Evolutionary conservation across 345 rosid species (phyloP), one percentile per base, ranked within the genome.

Genomic region (Gossypium bickii): DNA sequence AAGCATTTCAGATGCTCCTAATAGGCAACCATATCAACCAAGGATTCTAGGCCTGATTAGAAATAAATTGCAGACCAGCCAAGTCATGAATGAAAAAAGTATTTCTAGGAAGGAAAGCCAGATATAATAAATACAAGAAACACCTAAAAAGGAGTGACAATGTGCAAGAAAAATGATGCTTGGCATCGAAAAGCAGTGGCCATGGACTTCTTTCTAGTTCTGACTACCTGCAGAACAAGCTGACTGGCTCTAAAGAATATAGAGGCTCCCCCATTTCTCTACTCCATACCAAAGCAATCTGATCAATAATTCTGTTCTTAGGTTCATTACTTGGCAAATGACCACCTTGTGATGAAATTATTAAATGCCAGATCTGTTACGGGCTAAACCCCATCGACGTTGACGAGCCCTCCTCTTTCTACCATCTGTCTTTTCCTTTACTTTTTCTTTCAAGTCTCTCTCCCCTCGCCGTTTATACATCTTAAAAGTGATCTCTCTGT

Each of bases 381-480:
- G 59, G 63, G 79, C 58, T 22, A 79, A 48, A 45, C 79, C 75
- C 85, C 86, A 76, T 47, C 3, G 72, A 43, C 80, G 82, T 56
- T 73, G 80, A 65, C 66, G 81, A 72, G 84, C 88, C 80, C 87
- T 87, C 77, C 76, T 83, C 84, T 89, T 94, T 82, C 88, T 85
- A 71, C 79, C 83, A 79, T 86, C 86, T 75, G 61, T 62, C 72
- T 82, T 85, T 5, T 68, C 78, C 86, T 87, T 86, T 2, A n/a
- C 83, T 80, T 91, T 94, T 80, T 89, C 90, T 65, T 55, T 83
- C 74, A 93, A 83, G 82, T 86, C 87, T 76, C 89, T 84, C 82
- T 87, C 97, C 71, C 99, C 99, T 60, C 93, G 83, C 65, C 99
- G 85, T 81, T 90, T 95, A 80, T 93, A 93, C 96, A 90, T 89